phyloP scores from a whole-genome alignment of 192 early-diverging fungal genomes.

The Neocallimastix lanati region DNA sequence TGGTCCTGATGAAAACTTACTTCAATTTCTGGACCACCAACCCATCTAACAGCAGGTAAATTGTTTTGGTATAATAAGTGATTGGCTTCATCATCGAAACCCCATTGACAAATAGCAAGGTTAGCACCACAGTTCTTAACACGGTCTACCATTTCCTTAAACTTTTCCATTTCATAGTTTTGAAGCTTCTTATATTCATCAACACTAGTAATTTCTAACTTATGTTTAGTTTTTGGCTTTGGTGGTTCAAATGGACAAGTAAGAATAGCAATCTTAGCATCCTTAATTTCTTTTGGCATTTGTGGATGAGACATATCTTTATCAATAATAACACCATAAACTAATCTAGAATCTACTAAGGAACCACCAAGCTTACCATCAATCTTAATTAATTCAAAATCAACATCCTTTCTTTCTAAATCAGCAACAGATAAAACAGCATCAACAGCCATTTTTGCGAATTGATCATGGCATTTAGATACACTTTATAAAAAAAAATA shows the following conservation, averaged over 20 bases:
- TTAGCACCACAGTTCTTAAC: conserved; percentile 98
- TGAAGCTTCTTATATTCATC: conserved; percentile 98
- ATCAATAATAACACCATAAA: conserved; percentile 96
- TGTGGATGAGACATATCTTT: conserved; percentile 99
- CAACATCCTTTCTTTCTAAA: conserved; percentile 95
- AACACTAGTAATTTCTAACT: conserved; percentile 93
- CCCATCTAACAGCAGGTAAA: conserved; percentile 96
- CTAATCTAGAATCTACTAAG: conserved; percentile 76
- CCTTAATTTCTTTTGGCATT: conserved; percentile 89
- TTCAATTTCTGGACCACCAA: conserved; percentile 98
- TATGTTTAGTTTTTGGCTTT: conserved; percentile 99
- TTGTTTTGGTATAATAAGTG: conserved; percentile 94
- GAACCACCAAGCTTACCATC: conserved; percentile 98
- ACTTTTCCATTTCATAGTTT: conserved; percentile 87
- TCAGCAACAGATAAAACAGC: conserved; percentile 95
- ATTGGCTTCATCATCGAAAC: conserved; percentile 99
- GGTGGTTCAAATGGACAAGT: conserved; percentile 99
- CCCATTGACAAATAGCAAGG: conserved; percentile 98
- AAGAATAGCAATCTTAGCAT: conserved; percentile 94
- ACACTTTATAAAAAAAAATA: conserved; percentile 60
- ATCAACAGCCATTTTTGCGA: conserved; percentile 94
- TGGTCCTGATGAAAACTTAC: no score
- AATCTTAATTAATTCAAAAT: conserved; percentile 99
- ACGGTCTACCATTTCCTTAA: conserved; percentile 87
- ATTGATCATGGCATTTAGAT: conserved; percentile 94